phyloP scores from a whole-genome alignment of 805 yeast genomes.

The Teunomyces panamensis region DNA sequence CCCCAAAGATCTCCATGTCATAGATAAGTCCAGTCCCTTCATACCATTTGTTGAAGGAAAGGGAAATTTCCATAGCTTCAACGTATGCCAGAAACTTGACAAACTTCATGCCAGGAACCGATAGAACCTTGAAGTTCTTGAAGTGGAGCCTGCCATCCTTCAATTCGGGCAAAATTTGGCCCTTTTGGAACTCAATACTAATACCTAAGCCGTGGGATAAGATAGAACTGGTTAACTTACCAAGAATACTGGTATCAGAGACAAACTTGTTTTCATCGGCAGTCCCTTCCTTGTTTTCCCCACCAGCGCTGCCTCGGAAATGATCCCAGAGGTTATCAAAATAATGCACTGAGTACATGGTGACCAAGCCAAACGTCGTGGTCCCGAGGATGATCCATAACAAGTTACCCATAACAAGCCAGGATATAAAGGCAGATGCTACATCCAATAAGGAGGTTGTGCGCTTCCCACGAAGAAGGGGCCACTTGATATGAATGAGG shows the following conservation, averaged over 20 bases:
- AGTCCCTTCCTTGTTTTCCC: constrained; percentile 4
- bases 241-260: constrained; percentile 23
- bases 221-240: constrained; percentile 32
- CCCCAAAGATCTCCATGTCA: constrained; percentile 48
- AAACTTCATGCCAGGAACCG: constrained; percentile 9
- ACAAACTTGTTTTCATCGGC: not conserved
- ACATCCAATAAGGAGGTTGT: constrained; percentile 50
- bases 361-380: constrained; percentile 50
- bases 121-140: constrained; percentile 30
- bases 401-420: constrained; percentile 56
- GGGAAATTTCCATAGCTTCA: constrained; percentile 41
- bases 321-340: constrained; percentile 26
- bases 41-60: constrained; percentile 54
- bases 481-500: constrained; percentile 45
- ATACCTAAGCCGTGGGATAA: constrained; percentile 40
- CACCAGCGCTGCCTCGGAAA: constrained; percentile 20
- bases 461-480: constrained; percentile 45
- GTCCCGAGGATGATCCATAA: constrained; percentile 57
- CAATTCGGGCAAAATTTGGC: constrained; percentile 39
- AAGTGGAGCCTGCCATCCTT: constrained; percentile 50
- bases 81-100: constrained; percentile 26
- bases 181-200: constrained; percentile 36
- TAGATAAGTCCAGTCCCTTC: constrained; percentile 52
- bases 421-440: constrained; percentile 50
- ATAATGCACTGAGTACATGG: constrained; percentile 43